Evolutionary conservation across 768 basidiomycete species (phyloP), one percentile per base, ranked within the genome.

Genomic region (Clitopilus hobsonii): DNA sequence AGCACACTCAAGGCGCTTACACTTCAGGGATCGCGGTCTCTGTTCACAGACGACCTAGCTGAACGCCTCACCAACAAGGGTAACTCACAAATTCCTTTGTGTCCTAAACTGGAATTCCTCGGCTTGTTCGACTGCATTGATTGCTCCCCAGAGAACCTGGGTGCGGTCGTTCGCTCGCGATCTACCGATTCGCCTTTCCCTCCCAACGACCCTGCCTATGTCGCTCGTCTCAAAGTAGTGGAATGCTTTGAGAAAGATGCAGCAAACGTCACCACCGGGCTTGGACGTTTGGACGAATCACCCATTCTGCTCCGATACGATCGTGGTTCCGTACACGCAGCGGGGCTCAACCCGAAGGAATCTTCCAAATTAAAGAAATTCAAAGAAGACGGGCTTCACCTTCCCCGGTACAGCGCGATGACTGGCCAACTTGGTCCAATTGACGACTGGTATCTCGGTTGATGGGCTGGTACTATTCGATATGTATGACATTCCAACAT

Each of bases 41-140:
- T 22, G 18, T 26, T 51, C 16, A 51, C 26, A 5, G 24, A 26
- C 6, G 49, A 51, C 10, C 5, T 51, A 4, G 27, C 30, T 10
- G 11, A 26, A 7, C 30, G 5, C 3, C 30, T 51, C 48, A 52
- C 30, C 45, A 48, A 78, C 18, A 51, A 28, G 24, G 8, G n/a
- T 18, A 26, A 51, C 14, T 16, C 30, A 27, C n/a, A 5, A n/a
- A n/a, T 18, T 51, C n/a, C 30, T n/a, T 28, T 27, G 8, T 51
- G 49, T 22, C 49, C 49, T 10, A 51, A 32, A 10, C 49, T 51
- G 16, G 49, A 51, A 27, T 51, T 51, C 13, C 24, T 51, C 26
- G 49, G 27, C 14, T n/a, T 51, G 10, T 51, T 28, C 24, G 30
- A 51, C 49, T 51, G 49, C 26, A 27, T 51, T 20, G 11, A 14